Base-by-base conservation (phyloP, 768 basidiomycete genomes). In the Tephrocybe sp. region DNA sequence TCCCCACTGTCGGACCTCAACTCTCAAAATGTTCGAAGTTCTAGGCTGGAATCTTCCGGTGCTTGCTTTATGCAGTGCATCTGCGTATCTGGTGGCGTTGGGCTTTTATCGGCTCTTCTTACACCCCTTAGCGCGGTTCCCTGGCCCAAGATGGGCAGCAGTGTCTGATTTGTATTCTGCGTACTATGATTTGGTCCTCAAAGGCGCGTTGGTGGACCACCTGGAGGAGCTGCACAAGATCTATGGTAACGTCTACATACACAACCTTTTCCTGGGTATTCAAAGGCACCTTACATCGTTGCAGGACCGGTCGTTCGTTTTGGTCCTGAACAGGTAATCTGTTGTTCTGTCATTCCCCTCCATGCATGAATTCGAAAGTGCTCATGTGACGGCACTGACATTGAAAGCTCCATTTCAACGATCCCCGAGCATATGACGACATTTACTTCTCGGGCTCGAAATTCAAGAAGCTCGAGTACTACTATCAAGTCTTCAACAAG, bases 81-180 rank as follows among this genome's bases (percentile, higher is more conserved):
- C 7, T 4, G 34, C 15, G 7, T 18, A 38, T 30, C 25, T 25
- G 7, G 23, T 33, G 21, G 4, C 20, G 36, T 12, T 37, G n/a
- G 15, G 4, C 17, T 6, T 32, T n/a, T 30, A 50, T 21, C 36
- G 37, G 15, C 37, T 52, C 1, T 48, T 37, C n/a, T 48, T 20
- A 3, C 55, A 45, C 42, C 55, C 50, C 14, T 24, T 56, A 7
- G 25, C 45, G 28, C 20, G 14, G 25, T 56, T 48, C 24, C 50
- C 55, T 18, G 50, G 55, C 1, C 54, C 54, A 21, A 32, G 46
- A 25, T 45, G 45, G n/a, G 50, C 55, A n/a, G 54, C 48, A 23
- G 15, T 42, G 8, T 50, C 54, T 11, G 26, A 40, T 25, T 23
- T 38, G 25, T 55, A 55, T 30, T 12, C 28, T 2, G 45, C 33